Evolutionary conservation across 2,329 filamentous ascomycete species (phyloP).

Genomic region (Aspergillus pseudoviridinutans): DNA sequence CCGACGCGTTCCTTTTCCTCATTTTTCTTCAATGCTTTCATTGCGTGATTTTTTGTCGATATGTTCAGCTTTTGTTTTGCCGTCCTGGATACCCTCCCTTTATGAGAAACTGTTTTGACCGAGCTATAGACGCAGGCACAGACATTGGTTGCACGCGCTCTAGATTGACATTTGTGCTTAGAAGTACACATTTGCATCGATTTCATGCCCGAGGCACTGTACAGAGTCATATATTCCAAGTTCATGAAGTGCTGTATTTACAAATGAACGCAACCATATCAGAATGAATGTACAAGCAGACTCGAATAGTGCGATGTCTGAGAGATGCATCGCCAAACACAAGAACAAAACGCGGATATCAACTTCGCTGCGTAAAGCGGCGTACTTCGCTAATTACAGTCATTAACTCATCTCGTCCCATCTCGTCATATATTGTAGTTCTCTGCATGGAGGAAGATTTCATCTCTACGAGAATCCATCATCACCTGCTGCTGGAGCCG

Average conservation of each 20-base stretch:
- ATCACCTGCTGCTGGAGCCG: constrained; percentile 77
- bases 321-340: background rate
- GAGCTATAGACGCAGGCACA: background rate
- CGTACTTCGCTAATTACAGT: background rate
- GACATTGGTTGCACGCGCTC: background rate
- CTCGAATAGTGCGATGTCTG: background rate
- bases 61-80: background rate
- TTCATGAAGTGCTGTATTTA: constrained; percentile 2
- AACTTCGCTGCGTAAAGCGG: background rate
- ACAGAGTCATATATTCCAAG: background rate
- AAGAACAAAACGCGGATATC: background rate
- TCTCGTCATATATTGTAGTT: constrained; percentile 75
- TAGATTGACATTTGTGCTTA: background rate
- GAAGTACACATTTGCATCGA: background rate
- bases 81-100: constrained; percentile 1
- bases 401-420: background rate
- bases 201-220: background rate
- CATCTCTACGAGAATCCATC: constrained; percentile 72
- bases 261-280: constrained; percentile 13
- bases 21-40: constrained; percentile 1
- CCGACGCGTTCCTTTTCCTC: background rate
- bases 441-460: constrained; percentile 92
- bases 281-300: background rate
- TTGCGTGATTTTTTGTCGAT: constrained; percentile 6
- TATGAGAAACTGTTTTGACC: background rate